These are phyloP conservation scores for Beauveria scarabaeidicola DNA, from an alignment of 2,329 filamentous ascomycete species.

Conservation along the genomic window DNA sequence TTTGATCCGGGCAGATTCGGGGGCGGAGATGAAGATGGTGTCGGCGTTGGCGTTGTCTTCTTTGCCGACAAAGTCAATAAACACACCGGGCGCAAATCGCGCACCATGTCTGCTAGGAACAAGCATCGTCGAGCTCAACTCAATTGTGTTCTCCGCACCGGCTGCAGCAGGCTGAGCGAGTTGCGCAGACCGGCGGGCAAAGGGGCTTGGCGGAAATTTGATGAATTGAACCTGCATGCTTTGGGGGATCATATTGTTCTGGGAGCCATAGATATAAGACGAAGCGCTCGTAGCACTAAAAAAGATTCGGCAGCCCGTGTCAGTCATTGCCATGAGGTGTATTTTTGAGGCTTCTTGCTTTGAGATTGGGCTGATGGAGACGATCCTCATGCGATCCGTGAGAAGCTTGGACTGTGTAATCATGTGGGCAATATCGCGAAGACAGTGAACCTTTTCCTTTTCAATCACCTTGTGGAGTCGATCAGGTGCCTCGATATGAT, in stretches of 20 bases:
- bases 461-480: conserved; percentile 57
- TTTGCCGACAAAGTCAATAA: conserved; percentile 71
- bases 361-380: conserved; percentile 79
- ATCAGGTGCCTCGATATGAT: conserved; percentile 65
- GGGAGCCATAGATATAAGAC: conserved; percentile 53
- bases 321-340: conserved; percentile 83
- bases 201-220: conserved; percentile 68
- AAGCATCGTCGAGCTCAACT: conserved; percentile 41
- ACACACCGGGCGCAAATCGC: conserved; percentile 79
- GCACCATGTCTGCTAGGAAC: conserved; percentile 42
- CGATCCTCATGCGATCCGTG: conserved; percentile 60
- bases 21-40: conserved; percentile 72
- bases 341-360: conserved; percentile 71
- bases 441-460: conserved; percentile 52
- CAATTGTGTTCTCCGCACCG: conserved; percentile 31
- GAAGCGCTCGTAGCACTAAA: conserved; percentile 79
- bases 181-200: conserved; percentile 22
- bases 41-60: conserved; percentile 53
- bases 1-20: conserved; percentile 81
- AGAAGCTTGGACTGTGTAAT: conserved; percentile 66
- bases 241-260: conserved; percentile 61
- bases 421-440: conserved; percentile 77
- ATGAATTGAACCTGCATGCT: conserved; percentile 98
- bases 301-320: conserved; percentile 84
- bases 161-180: conserved; percentile 13